These are phyloP conservation scores for Aspergillus bridgeri DNA, from an alignment of 495 filamentous ascomycete species.

Conservation along the genomic window DNA sequence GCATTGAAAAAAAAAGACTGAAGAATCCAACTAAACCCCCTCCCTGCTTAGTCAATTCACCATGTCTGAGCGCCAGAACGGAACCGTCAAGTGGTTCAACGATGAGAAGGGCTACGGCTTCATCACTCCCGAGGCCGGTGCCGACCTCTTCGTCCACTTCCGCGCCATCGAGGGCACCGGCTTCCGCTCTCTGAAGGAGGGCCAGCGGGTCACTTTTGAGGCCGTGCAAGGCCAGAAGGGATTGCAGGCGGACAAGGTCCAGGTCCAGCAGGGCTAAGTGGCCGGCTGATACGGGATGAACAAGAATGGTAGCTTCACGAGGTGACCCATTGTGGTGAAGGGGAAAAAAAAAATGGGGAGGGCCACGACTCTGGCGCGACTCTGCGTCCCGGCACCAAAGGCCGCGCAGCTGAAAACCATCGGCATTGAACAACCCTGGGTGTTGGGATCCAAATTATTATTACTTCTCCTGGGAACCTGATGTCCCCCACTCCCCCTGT, in stretches of 20 bases:
- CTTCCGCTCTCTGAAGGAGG: neutral
- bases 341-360: neutral
- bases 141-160: slow-evolving; percentile 7
- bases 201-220: slow-evolving; percentile 6
- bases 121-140: slow-evolving; percentile 9
- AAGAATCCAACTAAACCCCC: neutral
- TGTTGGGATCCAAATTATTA: neutral
- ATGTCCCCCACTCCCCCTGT: neutral
- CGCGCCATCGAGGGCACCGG: neutral
- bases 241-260: slow-evolving; percentile 5
- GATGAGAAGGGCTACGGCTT: slow-evolving; percentile 11
- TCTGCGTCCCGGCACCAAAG: neutral
- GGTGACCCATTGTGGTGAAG: neutral
- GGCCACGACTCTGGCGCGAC: neutral
- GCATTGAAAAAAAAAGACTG: no score
- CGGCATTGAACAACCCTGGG: neutral
- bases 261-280: neutral
- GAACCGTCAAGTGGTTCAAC: slow-evolving; percentile 10
- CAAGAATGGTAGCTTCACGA: neutral
- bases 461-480: neutral
- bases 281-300: neutral
- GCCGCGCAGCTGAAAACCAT: neutral
- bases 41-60: neutral
- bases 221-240: neutral
- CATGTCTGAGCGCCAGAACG: slow-evolving; percentile 7